phyloP scores from a whole-genome alignment of 2,329 filamentous ascomycete species.

The Stemphylium vesicarium region DNA sequence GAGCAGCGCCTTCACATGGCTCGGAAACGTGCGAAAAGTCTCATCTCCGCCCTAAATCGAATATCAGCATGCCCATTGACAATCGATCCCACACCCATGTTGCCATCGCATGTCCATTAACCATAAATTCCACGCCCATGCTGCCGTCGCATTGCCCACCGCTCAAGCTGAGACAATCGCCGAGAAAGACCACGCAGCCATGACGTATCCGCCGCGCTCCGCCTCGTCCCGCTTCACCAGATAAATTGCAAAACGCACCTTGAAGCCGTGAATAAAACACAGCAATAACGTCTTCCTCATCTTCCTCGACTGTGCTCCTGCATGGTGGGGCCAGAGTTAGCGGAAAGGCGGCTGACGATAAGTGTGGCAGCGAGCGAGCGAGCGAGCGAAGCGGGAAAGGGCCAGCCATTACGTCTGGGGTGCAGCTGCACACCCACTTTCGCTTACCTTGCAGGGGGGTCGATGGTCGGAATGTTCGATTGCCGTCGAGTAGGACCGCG shows the following conservation, averaged over 20 bases:
- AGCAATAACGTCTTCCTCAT: conserved; percentile 82
- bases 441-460: conserved; percentile 19
- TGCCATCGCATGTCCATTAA: background rate
- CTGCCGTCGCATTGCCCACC: background rate
- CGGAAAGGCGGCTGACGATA: conserved; percentile 5
- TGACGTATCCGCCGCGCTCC: conserved; percentile 3
- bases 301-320: conserved; percentile 48
- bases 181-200: background rate
- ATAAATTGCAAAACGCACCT: conserved; percentile 55
- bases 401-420: conserved; percentile 32
- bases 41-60: conserved; percentile 70
- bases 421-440: conserved; percentile 18
- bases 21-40: conserved; percentile 79
- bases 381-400: background rate
- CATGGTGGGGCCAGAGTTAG: conserved; percentile 32
- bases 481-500: background rate
- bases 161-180: conserved; percentile 1
- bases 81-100: background rate
- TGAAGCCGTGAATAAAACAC: conserved; percentile 89
- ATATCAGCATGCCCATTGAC: conserved; percentile 16
- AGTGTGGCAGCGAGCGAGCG: background rate
- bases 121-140: background rate
- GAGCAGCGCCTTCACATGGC: conserved; percentile 70
- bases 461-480: conserved; percentile 1
- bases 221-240: no score